Conservation (phyloP, 192 early-diverging fungal species). For the Podila horticola region DNA sequence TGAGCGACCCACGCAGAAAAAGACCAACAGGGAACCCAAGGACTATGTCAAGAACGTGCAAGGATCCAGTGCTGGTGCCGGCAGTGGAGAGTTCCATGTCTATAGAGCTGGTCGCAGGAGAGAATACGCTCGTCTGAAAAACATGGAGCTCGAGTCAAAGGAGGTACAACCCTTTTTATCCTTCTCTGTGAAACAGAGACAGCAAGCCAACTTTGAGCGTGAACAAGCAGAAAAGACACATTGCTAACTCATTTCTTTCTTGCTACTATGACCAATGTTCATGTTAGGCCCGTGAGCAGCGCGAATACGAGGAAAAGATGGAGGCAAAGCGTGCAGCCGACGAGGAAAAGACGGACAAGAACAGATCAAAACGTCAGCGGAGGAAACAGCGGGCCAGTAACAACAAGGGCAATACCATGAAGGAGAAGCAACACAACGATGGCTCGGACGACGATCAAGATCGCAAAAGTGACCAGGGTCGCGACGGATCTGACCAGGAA, state of each 20-base stretch:
- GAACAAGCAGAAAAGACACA: too few species aligned
- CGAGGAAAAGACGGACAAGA: conserved; percentile 90
- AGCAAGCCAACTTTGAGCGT: too few species aligned
- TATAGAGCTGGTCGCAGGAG: conserved; percentile 88
- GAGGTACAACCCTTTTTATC: conserved; percentile 60
- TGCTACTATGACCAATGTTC: too few species aligned
- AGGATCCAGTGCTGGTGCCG: conserved; percentile 94
- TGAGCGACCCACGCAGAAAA: conserved; percentile 59
- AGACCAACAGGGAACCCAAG: conserved; percentile 67
- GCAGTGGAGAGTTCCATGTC: conserved; percentile 96
- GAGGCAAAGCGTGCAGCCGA: conserved; percentile 66
- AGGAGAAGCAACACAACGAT: conserved; percentile 22
- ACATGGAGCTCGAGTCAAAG: conserved; percentile 77
- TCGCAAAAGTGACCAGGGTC: conserved; percentile 4
- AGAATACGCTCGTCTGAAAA: conserved; percentile 84
- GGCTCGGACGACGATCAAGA: conserved; percentile 18
- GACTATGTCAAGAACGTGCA: conserved; percentile 92
- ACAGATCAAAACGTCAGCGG: conserved; percentile 85
- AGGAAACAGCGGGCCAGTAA: conserved; percentile 67
- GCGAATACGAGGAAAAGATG: conserved; percentile 69
- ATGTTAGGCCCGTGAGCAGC: conserved; percentile 64
- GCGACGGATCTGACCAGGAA: conserved; percentile 10
- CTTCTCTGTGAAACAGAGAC: neutral
- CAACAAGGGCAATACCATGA: conserved; percentile 31
- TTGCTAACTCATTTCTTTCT: too few species aligned